These are phyloP conservation scores for Monosporozyma yasuniensis DNA, from an alignment of 805 yeast species.

Conservation along the genomic window DNA sequence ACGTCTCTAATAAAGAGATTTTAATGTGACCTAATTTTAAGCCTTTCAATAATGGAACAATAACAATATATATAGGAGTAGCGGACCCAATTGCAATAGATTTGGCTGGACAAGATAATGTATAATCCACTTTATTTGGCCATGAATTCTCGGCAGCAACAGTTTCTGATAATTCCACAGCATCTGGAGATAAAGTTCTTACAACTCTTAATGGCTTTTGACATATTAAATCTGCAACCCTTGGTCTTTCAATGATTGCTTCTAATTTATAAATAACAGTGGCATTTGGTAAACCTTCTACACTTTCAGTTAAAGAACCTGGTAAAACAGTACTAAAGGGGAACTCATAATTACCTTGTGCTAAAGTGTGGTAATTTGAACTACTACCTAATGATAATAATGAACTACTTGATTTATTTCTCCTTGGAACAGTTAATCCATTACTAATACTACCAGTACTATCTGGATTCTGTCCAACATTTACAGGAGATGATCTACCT, in stretches of 20 bases:
- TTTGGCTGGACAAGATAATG: conserved; percentile 75
- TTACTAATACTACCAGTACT: not conserved
- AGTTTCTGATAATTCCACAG: conserved; percentile 82
- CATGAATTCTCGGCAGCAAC: conserved; percentile 92
- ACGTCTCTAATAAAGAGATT: conserved; percentile 58
- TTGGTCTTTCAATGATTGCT: conserved; percentile 75
- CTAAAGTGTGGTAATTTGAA: conserved; percentile 34
- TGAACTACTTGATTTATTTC: conserved; percentile 21
- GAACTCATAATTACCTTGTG: conserved; percentile 78
- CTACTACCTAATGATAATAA: conserved; percentile 27
- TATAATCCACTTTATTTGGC: conserved; percentile 90
- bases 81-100: conserved; percentile 86
- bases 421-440: conserved; percentile 15
- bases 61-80: conserved; percentile 55
- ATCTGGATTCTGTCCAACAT: not conserved
- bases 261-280: conserved; percentile 63
- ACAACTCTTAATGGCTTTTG: conserved; percentile 72
- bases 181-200: conserved; percentile 79
- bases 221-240: conserved; percentile 57
- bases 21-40: conserved; percentile 64
- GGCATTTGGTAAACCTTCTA: conserved; percentile 83
- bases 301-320: conserved; percentile 75
- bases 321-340: conserved; percentile 83
- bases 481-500: conserved; percentile 14
- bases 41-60: conserved; percentile 80